Evolutionary conservation across 2,329 filamentous ascomycete genomes (phyloP).

Genomic region (Fusarium sp.): DNA sequence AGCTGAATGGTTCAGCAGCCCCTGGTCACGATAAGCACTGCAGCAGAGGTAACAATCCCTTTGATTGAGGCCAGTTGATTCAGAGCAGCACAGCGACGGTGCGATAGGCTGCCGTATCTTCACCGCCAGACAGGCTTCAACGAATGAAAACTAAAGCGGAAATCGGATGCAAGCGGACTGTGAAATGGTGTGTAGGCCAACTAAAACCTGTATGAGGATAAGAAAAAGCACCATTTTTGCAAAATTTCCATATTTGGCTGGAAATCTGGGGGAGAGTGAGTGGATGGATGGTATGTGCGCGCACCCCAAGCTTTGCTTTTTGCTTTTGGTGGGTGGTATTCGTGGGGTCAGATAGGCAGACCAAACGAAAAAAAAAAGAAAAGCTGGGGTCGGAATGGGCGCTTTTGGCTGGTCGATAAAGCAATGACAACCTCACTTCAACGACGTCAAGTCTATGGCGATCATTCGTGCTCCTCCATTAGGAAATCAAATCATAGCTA

Average conservation of each 20-base stretch:
- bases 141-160: slow-evolving; percentile 35
- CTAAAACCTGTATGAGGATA: slow-evolving; percentile 11
- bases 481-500: neutral
- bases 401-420: slow-evolving; percentile 36
- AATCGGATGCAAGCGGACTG: slow-evolving; percentile 25
- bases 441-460: slow-evolving; percentile 34
- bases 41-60: slow-evolving; percentile 16
- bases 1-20: slow-evolving; percentile 31
- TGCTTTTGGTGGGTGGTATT: slow-evolving; percentile 36
- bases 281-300: slow-evolving; percentile 38
- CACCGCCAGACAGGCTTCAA: slow-evolving; percentile 37
- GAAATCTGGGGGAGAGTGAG: slow-evolving; percentile 26
- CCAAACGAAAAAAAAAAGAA: slow-evolving; percentile 14
- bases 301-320: slow-evolving; percentile 22
- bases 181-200: slow-evolving; percentile 37
- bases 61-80: slow-evolving; percentile 26
- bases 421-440: slow-evolving; percentile 17
- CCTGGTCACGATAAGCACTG: slow-evolving; percentile 29
- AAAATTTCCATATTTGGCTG: slow-evolving; percentile 27
- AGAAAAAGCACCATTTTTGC: slow-evolving; percentile 8
- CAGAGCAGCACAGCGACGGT: slow-evolving; percentile 28
- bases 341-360: slow-evolving; percentile 22
- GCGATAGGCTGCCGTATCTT: slow-evolving; percentile 22
- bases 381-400: slow-evolving; percentile 36
- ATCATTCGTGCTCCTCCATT: slow-evolving; percentile 16